Conservation (phyloP, 2,329 filamentous ascomycete species). For the Incumbomyces lentus region DNA sequence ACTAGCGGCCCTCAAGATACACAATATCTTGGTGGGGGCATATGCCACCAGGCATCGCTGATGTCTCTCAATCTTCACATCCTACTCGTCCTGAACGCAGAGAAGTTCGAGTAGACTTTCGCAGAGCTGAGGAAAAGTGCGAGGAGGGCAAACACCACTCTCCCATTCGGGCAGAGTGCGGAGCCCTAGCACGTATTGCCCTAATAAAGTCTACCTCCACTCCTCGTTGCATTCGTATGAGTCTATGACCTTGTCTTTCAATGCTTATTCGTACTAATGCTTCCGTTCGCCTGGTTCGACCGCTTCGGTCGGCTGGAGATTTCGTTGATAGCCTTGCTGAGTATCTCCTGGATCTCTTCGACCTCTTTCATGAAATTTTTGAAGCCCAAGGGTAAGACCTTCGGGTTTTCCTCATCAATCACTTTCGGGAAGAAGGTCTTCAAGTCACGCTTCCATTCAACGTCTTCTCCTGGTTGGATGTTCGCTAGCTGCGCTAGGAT, state of each 20-base stretch:
- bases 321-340: constrained; percentile 21
- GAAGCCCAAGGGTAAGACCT: constrained; percentile 24
- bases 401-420: constrained; percentile 10
- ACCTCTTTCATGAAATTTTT: constrained; percentile 27
- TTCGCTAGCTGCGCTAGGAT: constrained; percentile 29
- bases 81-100: too few species aligned
- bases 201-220: not conserved
- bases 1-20: too few species aligned
- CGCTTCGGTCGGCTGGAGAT: not conserved
- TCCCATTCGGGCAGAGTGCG: not conserved
- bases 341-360: constrained; percentile 26
- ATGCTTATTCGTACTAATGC: not conserved
- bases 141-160: not conserved
- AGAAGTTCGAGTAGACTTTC: not conserved
- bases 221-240: not conserved
- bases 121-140: not conserved
- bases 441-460: constrained; percentile 25
- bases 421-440: constrained; percentile 28
- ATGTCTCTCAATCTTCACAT: too few species aligned
- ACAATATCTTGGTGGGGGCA: too few species aligned
- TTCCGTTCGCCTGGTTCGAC: not conserved
- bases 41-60: too few species aligned
- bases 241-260: not conserved
- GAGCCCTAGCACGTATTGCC: constrained; percentile 7
- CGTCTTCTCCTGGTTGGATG: constrained; percentile 26